These are phyloP conservation scores for Phoenix dactylifera DNA, from an alignment of 176 grass and related monocot species.

Conservation along the genomic window DNA sequence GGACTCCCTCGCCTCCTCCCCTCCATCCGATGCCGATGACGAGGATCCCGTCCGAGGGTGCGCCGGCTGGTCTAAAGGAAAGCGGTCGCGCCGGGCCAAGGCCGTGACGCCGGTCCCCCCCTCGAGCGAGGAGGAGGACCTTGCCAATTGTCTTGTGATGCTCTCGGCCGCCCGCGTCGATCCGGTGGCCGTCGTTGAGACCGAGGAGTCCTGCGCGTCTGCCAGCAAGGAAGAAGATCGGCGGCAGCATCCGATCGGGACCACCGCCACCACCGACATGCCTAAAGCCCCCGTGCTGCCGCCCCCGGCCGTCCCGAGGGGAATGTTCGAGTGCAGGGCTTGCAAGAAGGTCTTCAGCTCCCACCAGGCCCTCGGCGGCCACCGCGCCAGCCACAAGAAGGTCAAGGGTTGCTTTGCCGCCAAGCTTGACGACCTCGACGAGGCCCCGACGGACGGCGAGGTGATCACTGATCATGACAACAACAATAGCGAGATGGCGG, in stretches of 20 bases:
- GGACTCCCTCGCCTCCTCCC: slow-evolving; percentile 14
- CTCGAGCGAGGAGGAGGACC: slow-evolving; percentile 49
- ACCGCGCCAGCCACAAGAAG: slow-evolving; percentile 90
- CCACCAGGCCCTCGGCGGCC: slow-evolving; percentile 76
- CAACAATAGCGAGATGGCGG: background rate
- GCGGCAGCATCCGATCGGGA: slow-evolving; percentile 5
- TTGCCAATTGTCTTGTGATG: slow-evolving; percentile 63
- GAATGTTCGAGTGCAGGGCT: slow-evolving; percentile 75
- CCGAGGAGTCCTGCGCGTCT: slow-evolving; percentile 14
- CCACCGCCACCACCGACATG: background rate
- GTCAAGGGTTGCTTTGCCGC: slow-evolving; percentile 72
- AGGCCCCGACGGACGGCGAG: background rate
- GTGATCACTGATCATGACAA: background rate
- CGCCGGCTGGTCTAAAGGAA: slow-evolving; percentile 47
- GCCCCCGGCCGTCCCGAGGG: slow-evolving; percentile 11
- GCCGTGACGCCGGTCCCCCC: background rate
- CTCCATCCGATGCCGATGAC: slow-evolving; percentile 16
- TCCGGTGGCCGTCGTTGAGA: background rate
- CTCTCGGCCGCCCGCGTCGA: slow-evolving; percentile 40
- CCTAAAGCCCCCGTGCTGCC: background rate
- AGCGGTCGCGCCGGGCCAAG: slow-evolving; percentile 45
- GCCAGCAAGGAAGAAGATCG: slow-evolving; percentile 19
- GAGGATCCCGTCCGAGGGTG: background rate
- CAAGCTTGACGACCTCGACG: slow-evolving; percentile 15
- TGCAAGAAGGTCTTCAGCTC: slow-evolving; percentile 94